Percentiles rank a stretch among this genome's conserved stretches.
Conservation (phyloP, 352 stramenopile genomes). For the Thraustotheca clavata region DNA sequence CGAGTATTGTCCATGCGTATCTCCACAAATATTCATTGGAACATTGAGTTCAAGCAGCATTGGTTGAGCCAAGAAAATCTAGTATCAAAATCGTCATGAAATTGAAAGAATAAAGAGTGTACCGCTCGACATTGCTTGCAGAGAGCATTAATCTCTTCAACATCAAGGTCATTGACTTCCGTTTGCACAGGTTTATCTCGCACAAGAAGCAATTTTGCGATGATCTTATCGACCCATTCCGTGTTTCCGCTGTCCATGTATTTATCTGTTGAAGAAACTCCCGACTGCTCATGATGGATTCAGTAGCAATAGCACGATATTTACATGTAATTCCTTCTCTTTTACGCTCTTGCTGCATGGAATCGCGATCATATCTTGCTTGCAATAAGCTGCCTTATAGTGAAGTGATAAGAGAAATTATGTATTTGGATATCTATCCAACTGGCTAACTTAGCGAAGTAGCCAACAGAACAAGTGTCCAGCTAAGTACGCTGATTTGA, state of each 20-base stretch:
- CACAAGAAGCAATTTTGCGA: conserved; percentile 61
- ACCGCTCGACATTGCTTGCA: conserved; percentile 72
- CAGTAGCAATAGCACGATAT: too few species aligned
- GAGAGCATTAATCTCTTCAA: conserved; percentile 64
- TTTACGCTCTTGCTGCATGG: too few species aligned
- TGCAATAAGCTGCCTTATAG: too few species aligned
- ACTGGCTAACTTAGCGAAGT: too few species aligned
- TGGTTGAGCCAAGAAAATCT: conserved; percentile 93
- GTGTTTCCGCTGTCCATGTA: conserved; percentile 12
- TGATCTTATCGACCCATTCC: conserved; percentile 47
- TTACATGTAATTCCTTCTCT: too few species aligned
- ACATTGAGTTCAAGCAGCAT: conserved; percentile 92
- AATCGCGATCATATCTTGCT: too few species aligned
- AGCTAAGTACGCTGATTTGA: too few species aligned
- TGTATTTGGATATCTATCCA: too few species aligned
- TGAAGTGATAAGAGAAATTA: too few species aligned
- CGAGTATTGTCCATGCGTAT: conserved; percentile 70
- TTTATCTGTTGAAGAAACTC: too few species aligned
- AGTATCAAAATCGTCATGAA: background rate
- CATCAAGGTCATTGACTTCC: conserved; percentile 69
- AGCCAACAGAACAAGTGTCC: too few species aligned
- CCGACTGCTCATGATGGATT: too few species aligned
- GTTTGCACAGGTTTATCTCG: conserved; percentile 70
- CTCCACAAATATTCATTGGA: conserved; percentile 96
- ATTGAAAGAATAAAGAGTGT: conserved; percentile 12